These are phyloP conservation scores for Bisporella sp. DNA, from an alignment of 2,329 filamentous ascomycete genomes.

Conservation along the genomic window DNA sequence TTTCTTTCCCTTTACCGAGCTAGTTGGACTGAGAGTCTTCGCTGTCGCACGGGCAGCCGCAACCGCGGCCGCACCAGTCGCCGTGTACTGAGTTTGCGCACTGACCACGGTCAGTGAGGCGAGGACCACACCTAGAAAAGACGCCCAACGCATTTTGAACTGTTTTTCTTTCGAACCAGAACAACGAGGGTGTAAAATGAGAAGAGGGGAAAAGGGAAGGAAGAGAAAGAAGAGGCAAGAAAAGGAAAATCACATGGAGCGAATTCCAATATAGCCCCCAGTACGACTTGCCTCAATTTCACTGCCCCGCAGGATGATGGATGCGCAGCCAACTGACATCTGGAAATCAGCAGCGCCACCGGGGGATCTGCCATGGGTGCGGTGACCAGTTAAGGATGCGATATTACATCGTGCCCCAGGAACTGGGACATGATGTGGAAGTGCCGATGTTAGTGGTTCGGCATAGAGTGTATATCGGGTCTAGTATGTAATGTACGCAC, in stretches of 20 bases:
- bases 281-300: too few relatives aligned
- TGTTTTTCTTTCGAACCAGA: not conserved
- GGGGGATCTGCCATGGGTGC: too few relatives aligned
- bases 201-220: not conserved
- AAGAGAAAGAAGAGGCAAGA: not conserved
- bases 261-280: too few relatives aligned
- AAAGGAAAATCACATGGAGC: too few relatives aligned
- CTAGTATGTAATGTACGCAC: too few relatives aligned
- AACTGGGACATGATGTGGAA: too few relatives aligned
- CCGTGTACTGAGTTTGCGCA: constrained; percentile 29
- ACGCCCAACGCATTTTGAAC: not conserved
- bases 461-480: too few relatives aligned
- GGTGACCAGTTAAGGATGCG: too few relatives aligned
- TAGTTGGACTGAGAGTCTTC: constrained; percentile 52
- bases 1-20: constrained; percentile 58
- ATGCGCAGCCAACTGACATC: too few relatives aligned
- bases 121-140: not conserved
- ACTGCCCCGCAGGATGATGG: not conserved
- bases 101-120: not conserved
- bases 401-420: too few relatives aligned
- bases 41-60: constrained; percentile 44
- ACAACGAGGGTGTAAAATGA: not conserved
- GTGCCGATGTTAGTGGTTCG: too few relatives aligned
- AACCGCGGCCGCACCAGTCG: constrained; percentile 12
- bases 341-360: too few relatives aligned